phyloP scores from a whole-genome alignment of 805 yeast genomes.

The Starmerella tilneyi region DNA sequence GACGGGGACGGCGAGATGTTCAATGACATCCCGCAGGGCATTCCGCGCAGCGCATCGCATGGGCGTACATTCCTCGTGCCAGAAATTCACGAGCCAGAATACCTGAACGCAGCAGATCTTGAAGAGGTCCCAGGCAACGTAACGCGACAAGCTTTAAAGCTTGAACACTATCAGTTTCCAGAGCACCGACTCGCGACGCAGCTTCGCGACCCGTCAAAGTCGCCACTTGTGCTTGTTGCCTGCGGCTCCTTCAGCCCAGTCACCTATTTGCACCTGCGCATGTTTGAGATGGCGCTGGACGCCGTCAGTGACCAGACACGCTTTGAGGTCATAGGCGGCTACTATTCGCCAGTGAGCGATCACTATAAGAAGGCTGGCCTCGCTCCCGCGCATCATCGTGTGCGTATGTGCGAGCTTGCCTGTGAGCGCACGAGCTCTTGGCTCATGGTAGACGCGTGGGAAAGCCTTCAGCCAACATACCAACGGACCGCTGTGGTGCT shows the following conservation, averaged over 20 bases:
- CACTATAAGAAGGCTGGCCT: slow-evolving; percentile 88
- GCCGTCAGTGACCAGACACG: slow-evolving; percentile 82
- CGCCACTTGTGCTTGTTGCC: slow-evolving; percentile 88
- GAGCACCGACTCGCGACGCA: slow-evolving; percentile 68
- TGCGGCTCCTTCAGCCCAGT: slow-evolving; percentile 97
- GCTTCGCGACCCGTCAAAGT: slow-evolving; percentile 61
- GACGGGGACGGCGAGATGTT: slow-evolving; percentile 5
- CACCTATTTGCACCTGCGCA: slow-evolving; percentile 84
- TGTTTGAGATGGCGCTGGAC: slow-evolving; percentile 98
- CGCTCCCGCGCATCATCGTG: slow-evolving; percentile 81
- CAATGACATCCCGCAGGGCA: slow-evolving; percentile 23
- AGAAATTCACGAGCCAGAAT: slow-evolving; percentile 27
- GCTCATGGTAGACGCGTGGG: slow-evolving; percentile 99
- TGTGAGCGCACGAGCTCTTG: slow-evolving; percentile 94
- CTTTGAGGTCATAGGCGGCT: slow-evolving; percentile 94
- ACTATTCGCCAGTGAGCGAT: slow-evolving; percentile 83
- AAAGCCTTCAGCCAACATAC: slow-evolving; percentile 78
- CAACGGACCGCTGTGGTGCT: slow-evolving; percentile 90
- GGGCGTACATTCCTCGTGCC: slow-evolving; percentile 25
- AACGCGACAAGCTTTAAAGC: slow-evolving; percentile 66
- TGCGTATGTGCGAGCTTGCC: slow-evolving; percentile 95
- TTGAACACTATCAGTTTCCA: slow-evolving; percentile 71
- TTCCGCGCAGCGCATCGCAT: slow-evolving; percentile 28
- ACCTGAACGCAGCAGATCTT: slow-evolving; percentile 59
- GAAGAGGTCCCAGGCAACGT: slow-evolving; percentile 97